Evolutionary conservation across 306 rosid genomes (phyloP).

Genomic region (Quercus cerris): DNA sequence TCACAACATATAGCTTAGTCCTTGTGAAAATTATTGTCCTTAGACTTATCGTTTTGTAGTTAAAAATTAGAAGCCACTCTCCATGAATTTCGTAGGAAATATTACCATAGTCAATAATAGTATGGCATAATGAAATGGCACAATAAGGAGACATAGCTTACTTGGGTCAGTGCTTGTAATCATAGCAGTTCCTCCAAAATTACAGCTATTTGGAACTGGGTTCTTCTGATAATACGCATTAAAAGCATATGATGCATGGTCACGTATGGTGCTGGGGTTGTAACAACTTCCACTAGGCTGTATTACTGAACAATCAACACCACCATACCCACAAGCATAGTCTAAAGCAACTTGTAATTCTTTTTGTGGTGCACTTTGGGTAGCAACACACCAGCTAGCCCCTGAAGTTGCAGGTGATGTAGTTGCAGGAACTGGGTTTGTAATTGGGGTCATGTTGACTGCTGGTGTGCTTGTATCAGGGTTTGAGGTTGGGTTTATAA

Average conservation of each 20-base stretch:
- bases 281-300: slow-evolving; percentile 69
- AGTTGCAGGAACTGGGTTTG: slow-evolving; percentile 33
- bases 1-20: too few species aligned
- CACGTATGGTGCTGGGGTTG: slow-evolving; percentile 48
- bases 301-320: slow-evolving; percentile 67
- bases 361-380: slow-evolving; percentile 50
- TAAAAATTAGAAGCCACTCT: too few species aligned
- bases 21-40: too few species aligned
- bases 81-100: too few species aligned
- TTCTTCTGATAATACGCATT: slow-evolving; percentile 69
- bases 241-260: slow-evolving; percentile 81
- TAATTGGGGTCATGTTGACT: slow-evolving; percentile 38
- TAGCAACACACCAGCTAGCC: slow-evolving; percentile 78
- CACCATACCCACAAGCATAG: slow-evolving; percentile 82
- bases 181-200: slow-evolving; percentile 80
- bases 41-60: too few species aligned
- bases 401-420: slow-evolving; percentile 39
- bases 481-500: slow-evolving; percentile 54
- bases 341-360: slow-evolving; percentile 78
- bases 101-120: too few species aligned
- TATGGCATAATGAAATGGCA: not conserved
- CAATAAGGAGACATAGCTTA: slow-evolving; percentile 27
- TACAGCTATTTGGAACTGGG: slow-evolving; percentile 80
- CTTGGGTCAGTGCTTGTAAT: slow-evolving; percentile 76
- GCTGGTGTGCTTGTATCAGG: slow-evolving; percentile 66